A percentile compares a stretch with the other conserved stretches of the same genome.
phyloP scores from a whole-genome alignment of 805 yeast species.

The Lipomyces kockii region DNA sequence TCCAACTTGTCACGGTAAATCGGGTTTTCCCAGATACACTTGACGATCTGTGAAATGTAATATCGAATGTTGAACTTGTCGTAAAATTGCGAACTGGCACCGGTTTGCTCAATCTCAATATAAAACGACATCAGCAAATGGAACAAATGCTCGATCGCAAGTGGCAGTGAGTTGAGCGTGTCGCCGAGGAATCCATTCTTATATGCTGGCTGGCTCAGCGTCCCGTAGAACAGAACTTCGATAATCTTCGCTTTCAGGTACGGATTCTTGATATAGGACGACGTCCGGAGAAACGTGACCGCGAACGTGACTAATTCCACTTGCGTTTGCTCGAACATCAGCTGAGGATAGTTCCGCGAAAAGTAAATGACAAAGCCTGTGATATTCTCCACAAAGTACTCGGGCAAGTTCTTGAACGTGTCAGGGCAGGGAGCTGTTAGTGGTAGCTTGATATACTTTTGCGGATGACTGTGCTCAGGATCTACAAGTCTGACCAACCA shows the following conservation, averaged over 20 bases:
- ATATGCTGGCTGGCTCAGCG: slow-evolving; percentile 53
- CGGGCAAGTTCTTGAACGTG: slow-evolving; percentile 84
- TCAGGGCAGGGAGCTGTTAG: slow-evolving; percentile 61
- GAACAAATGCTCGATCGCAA: slow-evolving; percentile 68
- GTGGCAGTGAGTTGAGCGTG: slow-evolving; percentile 64
- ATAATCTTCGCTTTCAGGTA: slow-evolving; percentile 86
- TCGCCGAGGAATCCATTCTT: slow-evolving; percentile 69
- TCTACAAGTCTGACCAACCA: slow-evolving; percentile 75
- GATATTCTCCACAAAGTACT: slow-evolving; percentile 80
- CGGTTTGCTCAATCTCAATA: slow-evolving; percentile 94
- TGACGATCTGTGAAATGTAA: slow-evolving; percentile 80
- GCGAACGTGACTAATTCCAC: slow-evolving; percentile 67
- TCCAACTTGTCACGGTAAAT: slow-evolving; percentile 70
- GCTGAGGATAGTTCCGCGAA: slow-evolving; percentile 57
- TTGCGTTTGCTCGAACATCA: slow-evolving; percentile 52
- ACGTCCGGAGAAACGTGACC: slow-evolving; percentile 73
- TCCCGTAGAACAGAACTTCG: slow-evolving; percentile 77
- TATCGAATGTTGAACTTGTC: slow-evolving; percentile 93
- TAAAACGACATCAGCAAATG: slow-evolving; percentile 87
- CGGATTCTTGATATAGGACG: slow-evolving; percentile 75
- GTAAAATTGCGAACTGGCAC: slow-evolving; percentile 91
- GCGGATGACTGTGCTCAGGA: slow-evolving; percentile 69
- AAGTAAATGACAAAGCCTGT: slow-evolving; percentile 71
- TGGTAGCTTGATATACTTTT: slow-evolving; percentile 56
- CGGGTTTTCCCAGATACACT: slow-evolving; percentile 79